Conservation (phyloP, 164 flowering plant genomes). For the Tetracentron sinense region DNA sequence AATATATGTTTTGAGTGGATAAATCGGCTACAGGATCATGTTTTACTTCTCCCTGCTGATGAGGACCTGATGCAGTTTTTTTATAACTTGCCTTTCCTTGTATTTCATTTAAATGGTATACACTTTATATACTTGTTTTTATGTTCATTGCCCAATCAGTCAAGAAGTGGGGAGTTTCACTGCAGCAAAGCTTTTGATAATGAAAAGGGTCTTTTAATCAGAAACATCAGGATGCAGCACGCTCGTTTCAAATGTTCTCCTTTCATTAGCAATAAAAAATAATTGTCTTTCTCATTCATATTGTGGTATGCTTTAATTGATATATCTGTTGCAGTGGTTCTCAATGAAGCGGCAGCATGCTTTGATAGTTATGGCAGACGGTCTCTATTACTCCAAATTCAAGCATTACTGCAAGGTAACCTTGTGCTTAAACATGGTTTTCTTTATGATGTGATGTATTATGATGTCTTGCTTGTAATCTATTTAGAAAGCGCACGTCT, state of each 20-base stretch:
- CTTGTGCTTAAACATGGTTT: slow-evolving; percentile 6
- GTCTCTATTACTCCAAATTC: slow-evolving; percentile 81
- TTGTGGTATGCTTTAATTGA: not conserved
- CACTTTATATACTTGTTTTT: not conserved
- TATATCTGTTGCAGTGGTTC: slow-evolving; percentile 75
- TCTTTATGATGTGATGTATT: not conserved
- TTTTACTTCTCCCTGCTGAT: no score
- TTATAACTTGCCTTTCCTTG: no score
- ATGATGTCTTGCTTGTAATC: no score
- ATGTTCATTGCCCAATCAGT: no score
- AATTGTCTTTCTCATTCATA: not conserved
- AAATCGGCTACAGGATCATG: no score
- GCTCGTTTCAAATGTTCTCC: not conserved
- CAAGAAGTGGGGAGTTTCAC: no score
- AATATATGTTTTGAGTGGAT: no score
- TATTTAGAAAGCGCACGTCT: no score
- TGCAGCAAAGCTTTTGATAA: no score
- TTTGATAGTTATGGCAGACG: slow-evolving; percentile 67
- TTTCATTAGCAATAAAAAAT: no score
- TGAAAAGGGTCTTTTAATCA: no score
- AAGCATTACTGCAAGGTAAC: slow-evolving; percentile 77
- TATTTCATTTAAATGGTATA: no score
- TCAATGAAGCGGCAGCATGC: slow-evolving; percentile 97
- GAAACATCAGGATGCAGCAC: not conserved
- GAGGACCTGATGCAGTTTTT: not conserved